These are phyloP conservation scores for Moniliella sp. DNA, from an alignment of 1,284 basidiomycete genomes.

Conservation along the genomic window DNA sequence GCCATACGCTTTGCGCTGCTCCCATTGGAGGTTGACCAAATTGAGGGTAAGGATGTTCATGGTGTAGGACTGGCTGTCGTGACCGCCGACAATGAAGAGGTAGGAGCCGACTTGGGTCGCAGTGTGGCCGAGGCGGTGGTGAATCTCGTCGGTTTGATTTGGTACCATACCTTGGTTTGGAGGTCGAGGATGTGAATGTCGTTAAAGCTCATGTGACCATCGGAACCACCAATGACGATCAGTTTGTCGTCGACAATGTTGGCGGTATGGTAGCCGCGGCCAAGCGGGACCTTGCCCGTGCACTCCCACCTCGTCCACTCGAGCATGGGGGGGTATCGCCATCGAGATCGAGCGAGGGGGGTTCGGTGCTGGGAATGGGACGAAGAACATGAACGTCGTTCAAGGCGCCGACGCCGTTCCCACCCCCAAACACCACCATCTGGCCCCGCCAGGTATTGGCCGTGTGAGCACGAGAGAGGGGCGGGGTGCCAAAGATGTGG, in stretches of 20 bases:
- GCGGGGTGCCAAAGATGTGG: slow-evolving; percentile 36
- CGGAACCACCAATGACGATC: slow-evolving; percentile 52
- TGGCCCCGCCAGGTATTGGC: slow-evolving; percentile 52
- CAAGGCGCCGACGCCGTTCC: slow-evolving; percentile 64
- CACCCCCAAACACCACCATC: slow-evolving; percentile 72
- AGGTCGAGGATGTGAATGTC: slow-evolving; percentile 70
- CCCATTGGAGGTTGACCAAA: slow-evolving; percentile 46
- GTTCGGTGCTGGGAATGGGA: too few species aligned
- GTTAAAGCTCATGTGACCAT: slow-evolving; percentile 47
- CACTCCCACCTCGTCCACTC: slow-evolving; percentile 41
- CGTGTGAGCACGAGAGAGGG: slow-evolving; percentile 58
- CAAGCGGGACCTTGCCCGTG: slow-evolving; percentile 35
- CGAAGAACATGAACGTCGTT: slow-evolving; percentile 83
- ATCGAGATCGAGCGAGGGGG: slow-evolving; percentile 71
- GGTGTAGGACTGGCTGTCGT: slow-evolving; percentile 57
- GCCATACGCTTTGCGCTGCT: slow-evolving; percentile 46
- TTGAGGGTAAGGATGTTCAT: slow-evolving; percentile 44
- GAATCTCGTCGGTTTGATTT: slow-evolving; percentile 41
- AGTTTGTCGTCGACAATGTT: slow-evolving; percentile 64
- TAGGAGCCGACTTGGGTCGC: slow-evolving; percentile 76
- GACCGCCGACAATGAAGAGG: slow-evolving; percentile 68
- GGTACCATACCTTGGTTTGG: slow-evolving; percentile 51
- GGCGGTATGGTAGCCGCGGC: slow-evolving; percentile 71
- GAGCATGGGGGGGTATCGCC: slow-evolving; percentile 39
- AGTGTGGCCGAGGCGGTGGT: slow-evolving; percentile 61